These are phyloP conservation scores for Boletus eberwhitei DNA, from an alignment of 768 basidiomycete species.

Conservation along the genomic window DNA sequence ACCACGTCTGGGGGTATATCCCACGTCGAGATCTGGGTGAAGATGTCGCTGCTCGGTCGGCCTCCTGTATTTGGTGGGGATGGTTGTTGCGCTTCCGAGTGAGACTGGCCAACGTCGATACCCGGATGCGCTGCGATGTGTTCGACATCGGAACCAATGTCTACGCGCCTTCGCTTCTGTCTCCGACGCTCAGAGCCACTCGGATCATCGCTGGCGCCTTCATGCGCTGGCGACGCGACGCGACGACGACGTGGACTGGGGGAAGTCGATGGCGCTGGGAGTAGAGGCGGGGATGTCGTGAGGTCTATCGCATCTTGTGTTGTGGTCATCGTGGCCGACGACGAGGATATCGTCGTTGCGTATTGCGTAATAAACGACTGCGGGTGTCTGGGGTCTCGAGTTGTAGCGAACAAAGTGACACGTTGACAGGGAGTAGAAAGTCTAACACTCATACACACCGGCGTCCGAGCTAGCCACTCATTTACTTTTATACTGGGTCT, in stretches of 20 bases:
- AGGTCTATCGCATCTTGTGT: conserved; percentile 4
- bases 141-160: no score
- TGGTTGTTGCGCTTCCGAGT: not conserved
- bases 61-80: not conserved
- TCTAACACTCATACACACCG: not conserved
- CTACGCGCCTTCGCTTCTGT: conserved; percentile 18
- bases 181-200: conserved; percentile 4
- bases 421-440: not conserved
- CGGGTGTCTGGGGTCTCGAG: conserved; percentile 16
- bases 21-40: conserved; percentile 22
- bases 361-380: conserved; percentile 20
- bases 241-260: not conserved
- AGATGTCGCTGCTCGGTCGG: not conserved
- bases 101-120: not conserved
- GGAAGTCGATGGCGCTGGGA: not conserved
- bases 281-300: conserved; percentile 1
- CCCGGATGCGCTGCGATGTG: not conserved
- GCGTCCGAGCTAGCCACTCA: not conserved
- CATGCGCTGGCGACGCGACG: not conserved
- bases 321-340: conserved; percentile 22
- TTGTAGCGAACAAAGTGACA: conserved; percentile 5
- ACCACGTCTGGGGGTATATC: conserved; percentile 13
- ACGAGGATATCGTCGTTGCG: conserved; percentile 1
- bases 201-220: not conserved
- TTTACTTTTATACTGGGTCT: not conserved